Evolutionary conservation across 176 grass and related monocot genomes (phyloP), one percentile per base, ranked within the genome.

Genomic region (Thalia dealbata): DNA sequence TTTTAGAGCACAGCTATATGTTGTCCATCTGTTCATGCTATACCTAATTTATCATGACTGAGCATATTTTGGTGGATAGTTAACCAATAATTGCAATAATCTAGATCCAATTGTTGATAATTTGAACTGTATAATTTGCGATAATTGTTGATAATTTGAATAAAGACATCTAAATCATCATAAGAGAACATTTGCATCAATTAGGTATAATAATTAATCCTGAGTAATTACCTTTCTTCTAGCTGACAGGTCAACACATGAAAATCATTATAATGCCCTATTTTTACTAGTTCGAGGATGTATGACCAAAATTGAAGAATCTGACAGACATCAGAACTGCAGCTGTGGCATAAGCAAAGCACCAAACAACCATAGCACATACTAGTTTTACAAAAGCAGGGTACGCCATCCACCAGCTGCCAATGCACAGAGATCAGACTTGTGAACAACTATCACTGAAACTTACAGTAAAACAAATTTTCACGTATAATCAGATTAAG

Each of bases 321-420:
- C 38, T 4, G 45, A 46, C 16, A 12, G 35, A 69, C 66, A 42
- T 11, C 14, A 45, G 38, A 45, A 69, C 21, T 69, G 66, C 66
- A 69, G 38, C 38, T 69, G 19, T 29, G 23, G 66, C 41, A 69
- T 69, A 69, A 38, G 66, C 66, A 44, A 69, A 19, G 30, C 66
- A 69, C 66, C 66, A 69, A 1, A 69, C 66, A 69, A 35, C 66
- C 66, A 24, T 69, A 19, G 35, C 66, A 69, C 43, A 69, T 22
- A 69, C 35, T 69, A 69, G 32, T 69, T 7, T 69, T n/a, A 44
- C 21, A 44, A 69, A n/a, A 44, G 35, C 38, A 22, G 66, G 38
- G 38, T 45, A 69, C 19, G 66, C 27, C 66, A 69, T 69, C 19
- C 10, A n/a, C n/a, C 41, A 69, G 10, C 66, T 44, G 66, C 38